A percentile compares a stretch with the other conserved stretches of the same genome.
Conservation (phyloP, 2,329 filamentous ascomycete species). For the Pseudonectria foliicola region DNA sequence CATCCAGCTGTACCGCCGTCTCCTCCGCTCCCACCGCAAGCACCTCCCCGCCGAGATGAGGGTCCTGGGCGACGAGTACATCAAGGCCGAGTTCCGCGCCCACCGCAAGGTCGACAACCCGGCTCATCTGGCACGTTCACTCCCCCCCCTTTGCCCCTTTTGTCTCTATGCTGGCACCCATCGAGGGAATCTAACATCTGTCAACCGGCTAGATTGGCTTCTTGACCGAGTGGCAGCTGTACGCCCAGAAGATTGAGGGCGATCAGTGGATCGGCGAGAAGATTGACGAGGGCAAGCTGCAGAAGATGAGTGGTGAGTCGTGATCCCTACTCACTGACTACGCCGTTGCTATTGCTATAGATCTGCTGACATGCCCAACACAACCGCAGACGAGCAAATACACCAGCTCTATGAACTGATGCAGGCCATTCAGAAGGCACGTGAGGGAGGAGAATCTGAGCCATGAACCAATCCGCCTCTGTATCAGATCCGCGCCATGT, state of each 20-base stretch:
- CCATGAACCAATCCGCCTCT: conserved; percentile 11
- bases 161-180: no score
- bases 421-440: conserved; percentile 59
- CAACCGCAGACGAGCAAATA: conserved; percentile 71
- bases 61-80: conserved; percentile 81
- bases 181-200: no score
- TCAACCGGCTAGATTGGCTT: conserved; percentile 78
- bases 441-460: conserved; percentile 19
- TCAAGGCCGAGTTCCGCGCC: conserved; percentile 85
- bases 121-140: conserved; percentile 66
- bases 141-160: no score
- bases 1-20: conserved; percentile 79
- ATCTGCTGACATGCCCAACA: conserved; percentile 3
- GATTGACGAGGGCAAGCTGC: conserved; percentile 74
- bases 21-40: conserved; percentile 80
- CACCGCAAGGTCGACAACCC: conserved; percentile 84
- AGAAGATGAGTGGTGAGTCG: conserved; percentile 83
- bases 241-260: conserved; percentile 86
- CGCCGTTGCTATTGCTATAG: neutral
- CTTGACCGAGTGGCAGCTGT: conserved; percentile 91
- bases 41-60: conserved; percentile 68
- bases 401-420: conserved; percentile 92
- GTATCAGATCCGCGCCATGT: no score
- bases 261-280: conserved; percentile 78
- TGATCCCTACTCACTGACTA: neutral